These are phyloP conservation scores for Candida sanyaensis DNA, from an alignment of 1,139 yeast genomes.

Conservation along the genomic window DNA sequence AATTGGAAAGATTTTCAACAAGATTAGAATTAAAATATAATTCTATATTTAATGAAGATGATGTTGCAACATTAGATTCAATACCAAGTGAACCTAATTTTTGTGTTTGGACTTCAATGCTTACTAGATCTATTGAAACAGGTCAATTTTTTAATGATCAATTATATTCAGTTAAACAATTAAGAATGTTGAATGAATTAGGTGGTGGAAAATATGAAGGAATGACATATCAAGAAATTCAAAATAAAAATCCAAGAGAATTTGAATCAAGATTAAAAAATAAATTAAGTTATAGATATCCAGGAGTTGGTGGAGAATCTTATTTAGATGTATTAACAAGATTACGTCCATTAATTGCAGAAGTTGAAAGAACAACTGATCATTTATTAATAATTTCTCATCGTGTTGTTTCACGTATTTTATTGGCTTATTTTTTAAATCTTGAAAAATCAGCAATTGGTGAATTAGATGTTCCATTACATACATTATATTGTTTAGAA, in stretches of 20 bases:
- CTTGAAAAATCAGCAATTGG: slow-evolving; percentile 81
- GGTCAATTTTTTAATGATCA: slow-evolving; percentile 73
- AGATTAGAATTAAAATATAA: slow-evolving; percentile 45
- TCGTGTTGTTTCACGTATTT: slow-evolving; percentile 85
- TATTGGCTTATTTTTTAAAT: slow-evolving; percentile 87
- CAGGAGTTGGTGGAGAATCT: slow-evolving; percentile 97
- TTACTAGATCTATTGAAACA: slow-evolving; percentile 75
- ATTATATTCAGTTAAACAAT: slow-evolving; percentile 77
- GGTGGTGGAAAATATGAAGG: slow-evolving; percentile 95
- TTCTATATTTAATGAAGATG: slow-evolving; percentile 27
- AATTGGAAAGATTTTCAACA: slow-evolving; percentile 53
- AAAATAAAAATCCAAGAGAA: slow-evolving; percentile 81
- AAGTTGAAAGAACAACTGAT: slow-evolving; percentile 88
- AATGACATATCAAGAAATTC: slow-evolving; percentile 79
- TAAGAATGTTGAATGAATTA: slow-evolving; percentile 91
- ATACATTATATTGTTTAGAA: slow-evolving; percentile 85
- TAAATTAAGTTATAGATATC: slow-evolving; percentile 83
- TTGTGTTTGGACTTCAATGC: slow-evolving; percentile 93
- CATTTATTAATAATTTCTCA: slow-evolving; percentile 84
- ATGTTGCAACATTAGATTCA: slow-evolving; percentile 26
- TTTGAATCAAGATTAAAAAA: slow-evolving; percentile 72
- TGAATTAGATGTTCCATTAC: slow-evolving; percentile 89
- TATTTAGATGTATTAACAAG: slow-evolving; percentile 91
- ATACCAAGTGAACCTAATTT: slow-evolving; percentile 67
- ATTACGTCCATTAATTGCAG: slow-evolving; percentile 86